Conservation (phyloP, 108 stramenopile species). For the Nitzschia inconspicua region DNA sequence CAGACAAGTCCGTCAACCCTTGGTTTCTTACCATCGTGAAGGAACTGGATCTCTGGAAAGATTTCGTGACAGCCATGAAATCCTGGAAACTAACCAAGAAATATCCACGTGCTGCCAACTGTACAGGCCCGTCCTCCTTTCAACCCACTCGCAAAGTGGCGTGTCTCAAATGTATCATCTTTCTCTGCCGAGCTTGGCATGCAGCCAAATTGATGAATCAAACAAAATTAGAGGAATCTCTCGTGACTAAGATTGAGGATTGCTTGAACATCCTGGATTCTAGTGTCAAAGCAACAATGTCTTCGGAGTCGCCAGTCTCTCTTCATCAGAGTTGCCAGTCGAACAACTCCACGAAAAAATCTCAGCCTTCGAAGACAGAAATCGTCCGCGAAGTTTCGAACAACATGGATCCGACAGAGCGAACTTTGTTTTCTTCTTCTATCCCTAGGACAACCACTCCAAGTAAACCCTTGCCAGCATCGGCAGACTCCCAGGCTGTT, state of each 20-base stretch:
- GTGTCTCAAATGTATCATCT: slow-evolving; percentile 20
- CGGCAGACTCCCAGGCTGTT: too few species aligned
- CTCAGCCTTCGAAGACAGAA: not conserved
- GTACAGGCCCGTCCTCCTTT: not conserved
- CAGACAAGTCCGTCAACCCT: not conserved
- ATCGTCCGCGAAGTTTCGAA: not conserved
- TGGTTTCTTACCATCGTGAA: slow-evolving; percentile 5
- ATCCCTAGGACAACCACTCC: not conserved
- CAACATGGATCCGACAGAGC: not conserved
- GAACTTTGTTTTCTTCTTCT: too few species aligned
- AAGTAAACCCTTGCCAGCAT: too few species aligned
- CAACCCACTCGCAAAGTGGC: not conserved
- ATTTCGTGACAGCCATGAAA: slow-evolving; percentile 1
- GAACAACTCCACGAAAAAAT: not conserved
- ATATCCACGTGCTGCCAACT: slow-evolving; percentile 3
- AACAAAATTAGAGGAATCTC: not conserved
- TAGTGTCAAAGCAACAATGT: not conserved
- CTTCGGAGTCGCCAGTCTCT: not conserved
- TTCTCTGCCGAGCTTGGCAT: slow-evolving; percentile 17
- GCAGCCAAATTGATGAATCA: not conserved
- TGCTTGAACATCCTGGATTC: not conserved
- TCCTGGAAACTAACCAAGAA: slow-evolving; percentile 12
- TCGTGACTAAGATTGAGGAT: not conserved
- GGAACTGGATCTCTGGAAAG: slow-evolving; percentile 11
- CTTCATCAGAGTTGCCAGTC: not conserved